Base-by-base conservation (phyloP, 1,139 yeast genomes). In the Kluyveromyces sp. region DNA sequence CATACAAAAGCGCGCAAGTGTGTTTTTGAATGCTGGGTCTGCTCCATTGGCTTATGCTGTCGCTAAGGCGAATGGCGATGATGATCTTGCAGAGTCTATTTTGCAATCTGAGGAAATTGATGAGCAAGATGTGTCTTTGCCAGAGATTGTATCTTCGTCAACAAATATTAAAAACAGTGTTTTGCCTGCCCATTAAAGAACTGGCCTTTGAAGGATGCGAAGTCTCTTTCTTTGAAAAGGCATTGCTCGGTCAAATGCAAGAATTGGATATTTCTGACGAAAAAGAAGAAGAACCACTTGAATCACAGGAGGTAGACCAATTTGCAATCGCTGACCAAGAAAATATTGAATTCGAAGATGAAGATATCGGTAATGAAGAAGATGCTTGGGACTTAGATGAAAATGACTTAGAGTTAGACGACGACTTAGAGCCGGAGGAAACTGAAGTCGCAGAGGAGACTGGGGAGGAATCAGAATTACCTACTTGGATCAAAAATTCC, bases 21-120 rank as follows among this genome's bases (percentile, higher is more conserved):
- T 85, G 32, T 81, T 85, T 60, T 77, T 83, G 46, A 80, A 83
- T 56, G 80, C 85, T 48, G 97, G 97, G 29, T 75, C 90, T 70
- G 70, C 77, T 47, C 92, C 98, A 6, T 77, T 94, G 59, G 98
- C 98, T 1, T 94, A 89, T 65, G 86, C 97, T 29, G 77, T 90
- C 53, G 97, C 98, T 29, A 87, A 86, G 66, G 74, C 94, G 34
- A 85, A 83, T 57, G 97, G 96, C 4, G 76, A 89, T 54, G 77
- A 74, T 37, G 90, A 81, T 37, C 71, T 83, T 49, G 96, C 96
- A 30, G 75, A 77, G 41, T 75, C 79, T 43, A 83, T 87, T 48
- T 71, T 90, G 54, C 77, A 75, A 42, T 82, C 84, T 54, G 79
- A 90, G 30, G 87, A 81, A 7, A 51, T 86, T 34, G 72, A 74